Evolutionary conservation across 2,329 filamentous ascomycete genomes (phyloP), one percentile per base, ranked within the genome.

Genomic region (Diaporthe ampelina): DNA sequence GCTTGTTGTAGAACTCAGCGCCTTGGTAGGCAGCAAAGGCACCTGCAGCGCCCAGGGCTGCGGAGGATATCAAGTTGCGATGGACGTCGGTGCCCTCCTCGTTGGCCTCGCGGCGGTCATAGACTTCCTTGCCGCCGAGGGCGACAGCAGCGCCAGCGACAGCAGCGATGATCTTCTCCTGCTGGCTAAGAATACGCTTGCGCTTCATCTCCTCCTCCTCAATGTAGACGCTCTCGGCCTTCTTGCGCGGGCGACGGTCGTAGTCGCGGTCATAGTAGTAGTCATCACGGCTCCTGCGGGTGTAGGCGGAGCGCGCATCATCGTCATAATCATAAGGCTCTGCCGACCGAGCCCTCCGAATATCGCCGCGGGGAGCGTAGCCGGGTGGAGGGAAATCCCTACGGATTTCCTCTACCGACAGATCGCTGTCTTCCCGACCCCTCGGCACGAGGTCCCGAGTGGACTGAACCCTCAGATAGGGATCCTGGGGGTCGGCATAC

Each of bases 321-420:
- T 91, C 88, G 76, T 91, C 87, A 80, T 91, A 89, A 73, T 92
- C 89, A 81, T 92, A 89, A 59, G 88, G 87, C 73, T 92, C 92
- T 73, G 89, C 89, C 9, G 93, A 94, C 78, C 91, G 89, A 78
- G 92, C 87, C 74, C 92, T 90, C 77, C 90, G 89, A 50, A 88
- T 80, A 75, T 90, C 89, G 72, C 83, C 80, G 72, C 83, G 77
- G n/a, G 79, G 77, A 21, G 79, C 82, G 75, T 87, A 85, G 50
- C 88, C 91, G 8, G 92, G 93, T 9, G 94, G 94, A 43, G 94
- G 94, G 79, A 97, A 97, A 78, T 97, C 94, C 78, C 95, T 92
- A 77, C 91, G 91, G 75, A 97, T 91, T 84, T 97, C 94, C 84
- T 98, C 95, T 80, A 97, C 84, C 3, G 92, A 92, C 35, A 93